Percentiles rank a stretch among this genome's conserved stretches.
These are phyloP conservation scores for Fusarium haematococcum DNA, from an alignment of 2,329 filamentous ascomycete species.

Conservation along the genomic window DNA sequence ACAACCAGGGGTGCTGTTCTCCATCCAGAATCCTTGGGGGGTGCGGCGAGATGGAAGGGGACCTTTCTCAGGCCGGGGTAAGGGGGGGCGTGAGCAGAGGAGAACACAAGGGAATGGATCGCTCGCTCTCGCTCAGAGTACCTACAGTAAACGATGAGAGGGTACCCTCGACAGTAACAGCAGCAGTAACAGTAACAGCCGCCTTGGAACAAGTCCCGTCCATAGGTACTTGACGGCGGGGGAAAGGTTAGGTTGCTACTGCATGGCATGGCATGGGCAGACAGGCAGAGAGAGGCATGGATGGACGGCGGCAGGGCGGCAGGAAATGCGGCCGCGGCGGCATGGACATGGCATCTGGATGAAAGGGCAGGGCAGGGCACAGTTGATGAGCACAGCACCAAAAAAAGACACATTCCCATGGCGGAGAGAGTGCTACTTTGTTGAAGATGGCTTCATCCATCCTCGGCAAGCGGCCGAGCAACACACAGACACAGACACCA, in stretches of 20 bases:
- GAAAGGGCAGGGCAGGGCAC: background rate
- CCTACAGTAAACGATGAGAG: background rate
- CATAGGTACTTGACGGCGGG: background rate
- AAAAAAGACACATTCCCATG: background rate
- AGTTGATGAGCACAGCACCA: background rate
- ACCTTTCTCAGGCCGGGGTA: slow-evolving; percentile 8
- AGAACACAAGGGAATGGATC: slow-evolving; percentile 13
- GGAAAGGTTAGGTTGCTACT: background rate
- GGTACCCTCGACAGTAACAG: slow-evolving; percentile 22
- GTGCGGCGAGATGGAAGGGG: background rate
- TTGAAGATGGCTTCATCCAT: slow-evolving; percentile 5
- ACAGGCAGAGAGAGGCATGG: slow-evolving; percentile 1
- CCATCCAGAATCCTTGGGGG: slow-evolving; percentile 8
- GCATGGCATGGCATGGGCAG: background rate
- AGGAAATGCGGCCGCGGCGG: slow-evolving; percentile 35
- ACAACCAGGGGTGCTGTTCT: slow-evolving; percentile 12
- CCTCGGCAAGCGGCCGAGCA: background rate
- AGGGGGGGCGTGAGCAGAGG: slow-evolving; percentile 12
- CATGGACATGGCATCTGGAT: slow-evolving; percentile 1
- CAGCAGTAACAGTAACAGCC: background rate
- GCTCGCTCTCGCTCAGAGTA: slow-evolving; percentile 6
- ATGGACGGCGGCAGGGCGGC: slow-evolving; percentile 30
- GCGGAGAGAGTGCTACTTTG: background rate
- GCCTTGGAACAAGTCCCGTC: slow-evolving; percentile 2
- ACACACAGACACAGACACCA: slow-evolving; percentile 3